Base-by-base conservation (phyloP, 148 eudicot genomes). In the Rhododendron griersonianum region DNA sequence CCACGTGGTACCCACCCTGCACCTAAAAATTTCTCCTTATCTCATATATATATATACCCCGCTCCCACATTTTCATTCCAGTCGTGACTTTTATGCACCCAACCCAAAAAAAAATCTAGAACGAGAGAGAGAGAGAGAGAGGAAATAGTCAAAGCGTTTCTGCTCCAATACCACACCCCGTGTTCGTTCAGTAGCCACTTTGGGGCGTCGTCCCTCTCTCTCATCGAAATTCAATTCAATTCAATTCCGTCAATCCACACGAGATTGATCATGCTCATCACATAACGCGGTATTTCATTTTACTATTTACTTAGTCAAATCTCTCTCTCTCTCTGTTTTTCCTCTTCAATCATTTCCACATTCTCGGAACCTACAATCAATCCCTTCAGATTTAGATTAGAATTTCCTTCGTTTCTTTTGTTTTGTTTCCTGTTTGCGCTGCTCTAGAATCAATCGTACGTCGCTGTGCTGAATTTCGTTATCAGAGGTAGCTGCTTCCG, bases 231-330 rank as follows among this genome's bases (percentile, higher is more conserved):
- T 71, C 76, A 15, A 67, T 30, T 71, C 76, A 15, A 67, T 30
- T 84, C 81, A 19, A 30, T 83, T 83, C 69, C 51, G 63, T 84
- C 69, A 33, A 53, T 75, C 21, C 35, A 10, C 61, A 18, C 81
- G 71, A 75, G 73, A 84, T 84, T 75, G 41, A 39, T 19, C 37
- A 30, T 84, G 86, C 51, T 84, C 71, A 59, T 65, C 15, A 35
- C 23, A 15, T 71, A 75, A 84, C 86, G 86, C 86, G 86, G 81
- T 84, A 76, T 75, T 76, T 67, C 74, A 11, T n/a, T 67, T 67
- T 67, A 37, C 30, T 28, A 84, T 21, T 25, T 78, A 84, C 7
- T 73, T n/a, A 47, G 75, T 61, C 37, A 23, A 74, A 35, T 28
- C 50, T 55, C 76, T 9, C 30, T 83, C 39, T 3, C 5, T 69